These are phyloP conservation scores for Jaapia argillacea DNA, from an alignment of 768 basidiomycete species.

Conservation along the genomic window DNA sequence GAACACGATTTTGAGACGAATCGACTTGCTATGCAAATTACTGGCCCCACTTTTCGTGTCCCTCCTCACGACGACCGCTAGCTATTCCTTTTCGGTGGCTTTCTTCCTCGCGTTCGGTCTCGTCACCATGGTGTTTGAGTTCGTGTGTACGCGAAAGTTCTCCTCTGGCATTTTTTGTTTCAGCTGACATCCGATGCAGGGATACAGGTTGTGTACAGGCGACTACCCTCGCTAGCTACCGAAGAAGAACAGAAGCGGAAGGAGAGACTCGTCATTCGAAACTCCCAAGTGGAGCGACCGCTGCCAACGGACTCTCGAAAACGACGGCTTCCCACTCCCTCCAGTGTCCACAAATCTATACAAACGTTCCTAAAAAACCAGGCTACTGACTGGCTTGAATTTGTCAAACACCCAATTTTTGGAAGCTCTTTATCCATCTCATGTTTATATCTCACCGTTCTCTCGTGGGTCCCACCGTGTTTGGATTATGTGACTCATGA, in stretches of 20 bases:
- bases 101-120: conserved; percentile 24
- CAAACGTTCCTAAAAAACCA: no score
- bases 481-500: no score
- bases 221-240: conserved; percentile 26
- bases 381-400: conserved; percentile 26
- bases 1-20: conserved; percentile 31
- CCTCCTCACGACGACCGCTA: conserved; percentile 25
- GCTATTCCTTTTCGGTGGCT: conserved; percentile 23
- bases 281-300: no score
- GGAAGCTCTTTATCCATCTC: conserved; percentile 31
- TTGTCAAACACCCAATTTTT: conserved; percentile 28
- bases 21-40: conserved; percentile 40
- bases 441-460: conserved; percentile 32
- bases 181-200: no score
- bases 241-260: conserved; percentile 14
- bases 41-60: conserved; percentile 42
- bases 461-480: conserved; percentile 9
- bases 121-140: conserved; percentile 29
- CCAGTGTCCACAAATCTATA: no score
- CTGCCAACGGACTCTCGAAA: no score
- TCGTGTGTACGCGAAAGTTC: conserved; percentile 16
- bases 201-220: conserved; percentile 27
- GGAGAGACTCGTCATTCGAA: no score
- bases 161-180: background rate
- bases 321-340: no score